Evolutionary conservation across 2,329 filamentous ascomycete species (phyloP).

Genomic region (Aspergillus proliferans): DNA sequence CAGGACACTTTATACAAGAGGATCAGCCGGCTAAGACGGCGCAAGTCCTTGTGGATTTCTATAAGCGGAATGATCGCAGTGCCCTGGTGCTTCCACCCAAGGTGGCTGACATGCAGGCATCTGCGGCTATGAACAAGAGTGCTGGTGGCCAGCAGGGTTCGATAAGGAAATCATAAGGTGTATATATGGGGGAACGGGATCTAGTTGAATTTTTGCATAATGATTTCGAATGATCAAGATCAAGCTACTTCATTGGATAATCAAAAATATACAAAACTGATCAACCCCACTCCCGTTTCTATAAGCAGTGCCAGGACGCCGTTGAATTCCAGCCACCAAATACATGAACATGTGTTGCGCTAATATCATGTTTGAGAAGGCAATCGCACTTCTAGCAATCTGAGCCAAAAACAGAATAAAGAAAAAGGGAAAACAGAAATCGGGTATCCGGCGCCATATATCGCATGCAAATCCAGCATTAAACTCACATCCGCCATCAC

Average conservation of each 20-base stretch:
- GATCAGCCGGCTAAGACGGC: constrained; percentile 89
- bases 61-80: constrained; percentile 80
- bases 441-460: constrained; percentile 15
- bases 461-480: constrained; percentile 7
- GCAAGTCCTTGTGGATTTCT: constrained; percentile 79
- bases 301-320: constrained; percentile 1
- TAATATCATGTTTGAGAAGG: neutral
- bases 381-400: no score
- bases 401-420: neutral
- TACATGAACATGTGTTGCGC: neutral
- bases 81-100: constrained; percentile 84
- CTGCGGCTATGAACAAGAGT: constrained; percentile 36
- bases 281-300: neutral
- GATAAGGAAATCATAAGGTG: neutral
- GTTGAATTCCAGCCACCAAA: neutral
- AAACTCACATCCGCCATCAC: constrained; percentile 13
- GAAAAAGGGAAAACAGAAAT: neutral
- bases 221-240: no score
- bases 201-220: no score
- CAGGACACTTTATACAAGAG: constrained; percentile 95
- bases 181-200: no score
- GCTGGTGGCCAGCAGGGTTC: constrained; percentile 6
- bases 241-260: no score
- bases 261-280: neutral
- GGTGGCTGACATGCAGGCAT: constrained; percentile 62